These are phyloP conservation scores for Ceratocystis cubensis DNA, from an alignment of 2,329 filamentous ascomycete species.

Conservation along the genomic window DNA sequence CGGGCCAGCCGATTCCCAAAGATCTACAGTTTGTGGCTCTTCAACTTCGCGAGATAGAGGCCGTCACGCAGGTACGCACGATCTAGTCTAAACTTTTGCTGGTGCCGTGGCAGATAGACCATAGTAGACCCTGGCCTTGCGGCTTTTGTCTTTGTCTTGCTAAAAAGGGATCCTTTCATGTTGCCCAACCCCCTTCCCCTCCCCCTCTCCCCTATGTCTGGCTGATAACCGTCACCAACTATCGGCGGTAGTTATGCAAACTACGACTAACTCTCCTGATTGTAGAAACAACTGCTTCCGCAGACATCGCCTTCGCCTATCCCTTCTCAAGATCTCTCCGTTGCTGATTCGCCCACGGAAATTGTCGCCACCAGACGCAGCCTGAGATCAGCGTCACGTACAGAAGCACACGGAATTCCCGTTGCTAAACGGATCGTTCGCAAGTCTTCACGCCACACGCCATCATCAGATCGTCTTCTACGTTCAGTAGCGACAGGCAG, in stretches of 20 bases:
- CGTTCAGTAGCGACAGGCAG: conserved; percentile 9
- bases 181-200: too few relatives aligned
- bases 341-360: conserved; percentile 2
- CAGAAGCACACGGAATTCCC: not conserved
- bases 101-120: too few relatives aligned
- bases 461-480: conserved; percentile 13
- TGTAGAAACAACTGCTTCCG: conserved; percentile 4
- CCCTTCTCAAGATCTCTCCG: not conserved
- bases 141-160: too few relatives aligned
- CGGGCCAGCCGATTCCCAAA: conserved; percentile 66
- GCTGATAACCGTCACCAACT: too few relatives aligned
- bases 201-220: too few relatives aligned
- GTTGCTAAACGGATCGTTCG: not conserved
- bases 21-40: conserved; percentile 68
- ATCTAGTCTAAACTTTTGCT: too few relatives aligned
- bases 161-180: too few relatives aligned
- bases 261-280: not conserved
- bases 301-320: not conserved
- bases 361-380: conserved; percentile 2
- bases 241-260: not conserved
- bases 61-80: conserved; percentile 26
- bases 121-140: too few relatives aligned
- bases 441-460: conserved; percentile 11
- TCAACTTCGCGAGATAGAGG: conserved; percentile 49
- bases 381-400: conserved; percentile 8